Evolutionary conservation across 768 basidiomycete genomes (phyloP), one percentile per base, ranked within the genome.

Genomic region (Psilocybe cyanescens): DNA sequence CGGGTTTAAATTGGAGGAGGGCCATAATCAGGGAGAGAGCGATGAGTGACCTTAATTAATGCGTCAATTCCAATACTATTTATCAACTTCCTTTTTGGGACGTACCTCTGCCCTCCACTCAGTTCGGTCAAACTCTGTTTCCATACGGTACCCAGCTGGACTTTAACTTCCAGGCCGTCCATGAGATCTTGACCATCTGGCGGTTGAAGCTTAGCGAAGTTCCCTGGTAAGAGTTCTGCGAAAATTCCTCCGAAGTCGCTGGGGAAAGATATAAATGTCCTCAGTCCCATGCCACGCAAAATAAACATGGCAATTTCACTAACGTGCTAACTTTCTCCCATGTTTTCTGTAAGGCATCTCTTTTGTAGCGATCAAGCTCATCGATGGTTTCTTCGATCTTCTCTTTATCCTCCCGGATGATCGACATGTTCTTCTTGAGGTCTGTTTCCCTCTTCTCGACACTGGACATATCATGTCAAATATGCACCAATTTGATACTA

Each of bases 1-100:
- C 96, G 7, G 97, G 96, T 71, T 98, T 98, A 84, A 98, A 98
- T 73, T 98, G 95, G n/a, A 99, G 87, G 16, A 99, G 86, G 0
- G 97, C 92, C 95, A 99, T 97, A 79, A 99, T 99, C 41, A 99
- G 83, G 11, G 97, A 99, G 0, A 99, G 85, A 0, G 97, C 97
- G 70, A 99, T 99, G 65, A 99, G 84, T 0, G 97, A 99, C 65
- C 96, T 99, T 14, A 56, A 56, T 33, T 31, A 44, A 44, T 44
- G 48, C 29, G 29, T 51, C 14, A 37, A 58, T 53, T 48, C 24
- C 14, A 44, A 57, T 50, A 4, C 11, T 33, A 8, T 39, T 51
- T 44, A 24, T 29, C n/a, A 17, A 14, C 19, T 37, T 59, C 8
- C 53, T 31, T 57, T 47, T 24, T 46, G n/a, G 57, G 46, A 48